Base-by-base conservation (phyloP, 2,329 filamentous ascomycete genomes). In the Scleromitrula shiraiana region DNA sequence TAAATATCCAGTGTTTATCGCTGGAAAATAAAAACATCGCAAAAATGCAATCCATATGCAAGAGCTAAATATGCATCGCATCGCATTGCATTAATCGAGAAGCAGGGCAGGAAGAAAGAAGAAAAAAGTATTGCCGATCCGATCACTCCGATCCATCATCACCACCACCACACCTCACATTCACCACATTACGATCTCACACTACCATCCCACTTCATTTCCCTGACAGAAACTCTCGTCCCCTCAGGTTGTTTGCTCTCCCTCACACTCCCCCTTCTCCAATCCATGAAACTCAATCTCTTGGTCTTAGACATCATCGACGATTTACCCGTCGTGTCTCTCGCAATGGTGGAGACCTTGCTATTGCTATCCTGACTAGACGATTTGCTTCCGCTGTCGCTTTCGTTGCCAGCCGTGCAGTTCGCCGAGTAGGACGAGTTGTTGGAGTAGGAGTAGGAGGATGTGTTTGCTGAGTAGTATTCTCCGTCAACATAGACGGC, bases 401-500 rank as follows among this genome's bases (percentile, higher is more conserved):
- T 39, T 10, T 47, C 45, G 45, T 7, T 20, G 15, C 45, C 45
- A 14, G 45, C 38, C 17, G 45, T 47, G 29, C 38, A 42, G 10
- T 47, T 35, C 27, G 38, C 45, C 5, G 45, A 15, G 23, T 46
- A 46, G 19, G 38, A 35, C 10, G 6, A 20, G 3, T 26, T 35
- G 29, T 33, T 47, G n/a, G n/a, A n/a, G n/a, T n/a, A n/a, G n/a
- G n/a, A n/a, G n/a, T n/a, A 46, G 19, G 38, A 35, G 14, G 6
- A 20, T 14, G 32, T 35, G 29, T 33, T 47, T 32, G 46, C 7
- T 4, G 40, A 44, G 24, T 43, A 36, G 71, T 96, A 96, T 72
- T 96, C 91, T 68, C 90, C 93, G 65, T 97, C 88, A 56, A 96
- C 85, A 68, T 97, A 97, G 65, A 87, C 78, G 24, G 89, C 91